Conservation (phyloP, 768 basidiomycete species). For the Dioszegia crocea region DNA sequence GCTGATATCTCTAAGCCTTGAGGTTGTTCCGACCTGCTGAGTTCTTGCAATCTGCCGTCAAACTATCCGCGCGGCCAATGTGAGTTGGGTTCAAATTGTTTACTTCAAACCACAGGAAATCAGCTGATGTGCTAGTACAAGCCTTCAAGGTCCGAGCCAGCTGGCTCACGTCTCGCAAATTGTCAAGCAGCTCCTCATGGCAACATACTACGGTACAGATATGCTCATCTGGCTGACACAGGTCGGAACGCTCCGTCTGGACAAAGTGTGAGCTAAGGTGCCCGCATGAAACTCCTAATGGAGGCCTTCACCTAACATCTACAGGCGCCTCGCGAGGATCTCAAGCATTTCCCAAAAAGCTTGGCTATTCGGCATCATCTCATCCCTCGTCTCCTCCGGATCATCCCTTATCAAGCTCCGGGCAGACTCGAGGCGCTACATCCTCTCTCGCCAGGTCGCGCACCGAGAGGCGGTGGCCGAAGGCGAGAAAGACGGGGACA, state of each 20-base stretch:
- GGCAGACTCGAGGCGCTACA: constrained; percentile 40
- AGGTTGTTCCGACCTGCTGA: constrained; percentile 91
- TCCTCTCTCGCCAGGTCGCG: constrained; percentile 25
- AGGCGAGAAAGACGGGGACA: constrained; percentile 23
- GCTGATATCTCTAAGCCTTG: constrained; percentile 60
- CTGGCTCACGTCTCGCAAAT: constrained; percentile 74
- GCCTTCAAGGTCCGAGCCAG: constrained; percentile 24
- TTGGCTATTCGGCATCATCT: constrained; percentile 81
- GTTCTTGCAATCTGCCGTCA: constrained; percentile 83
- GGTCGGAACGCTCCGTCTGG: constrained; percentile 39
- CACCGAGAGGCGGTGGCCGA: constrained; percentile 24
- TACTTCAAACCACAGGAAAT: too few relatives aligned
- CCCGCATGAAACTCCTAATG: too few relatives aligned
- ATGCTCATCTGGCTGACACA: constrained; percentile 73
- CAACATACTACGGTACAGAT: constrained; percentile 79
- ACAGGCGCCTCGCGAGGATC: constrained; percentile 2
- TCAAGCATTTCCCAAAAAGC: constrained; percentile 62
- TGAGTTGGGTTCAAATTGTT: too few relatives aligned
- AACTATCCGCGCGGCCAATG: constrained; percentile 54
- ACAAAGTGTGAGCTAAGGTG: constrained; percentile 30
- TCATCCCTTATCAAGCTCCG: constrained; percentile 42
- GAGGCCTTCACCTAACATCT: too few relatives aligned
- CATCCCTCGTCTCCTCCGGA: constrained; percentile 60
- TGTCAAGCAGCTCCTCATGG: constrained; percentile 79
- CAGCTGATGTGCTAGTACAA: constrained; percentile 12